Evolutionary conservation across 805 yeast genomes (phyloP), one percentile per base, ranked within the genome.

Genomic region (Yarrowia keelungensis): DNA sequence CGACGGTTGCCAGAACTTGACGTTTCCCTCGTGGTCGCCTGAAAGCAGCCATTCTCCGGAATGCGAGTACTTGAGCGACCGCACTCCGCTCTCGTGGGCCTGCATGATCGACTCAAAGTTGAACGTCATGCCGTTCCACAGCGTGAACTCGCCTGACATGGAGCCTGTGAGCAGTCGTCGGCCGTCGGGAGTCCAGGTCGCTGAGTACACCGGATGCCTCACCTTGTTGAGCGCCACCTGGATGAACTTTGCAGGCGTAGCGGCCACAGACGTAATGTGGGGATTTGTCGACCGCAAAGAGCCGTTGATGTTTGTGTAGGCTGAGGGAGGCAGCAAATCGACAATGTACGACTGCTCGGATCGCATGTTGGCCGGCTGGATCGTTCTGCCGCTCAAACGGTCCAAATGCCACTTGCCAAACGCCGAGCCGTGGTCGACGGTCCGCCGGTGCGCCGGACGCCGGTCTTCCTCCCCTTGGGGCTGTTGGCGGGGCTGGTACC

Each of bases 131-230:
- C 98, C 98, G 77, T 93, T 92, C 98, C 98, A 95, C 56, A 95
- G 81, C 12, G 98, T 93, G 79, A 95, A 93, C 77, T 95, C 99
- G 50, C 99, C 99, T 69, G 91, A 86, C 79, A 90, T 92, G 38
- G 94, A 87, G 0, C 97, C 97, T 7, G 96, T 97, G 36, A 95
- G 82, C 64, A 95, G 81, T 73, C 99, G 81, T 73, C 98, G 83
- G 0, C 97, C 98, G 73, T 92, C 98, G 0, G 98, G 98, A 0
- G 99, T 95, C 97, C 98, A 94, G 76, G 85, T 87, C n/a, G 91
- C 88, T 1, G 93, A 88, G 73, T 91, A 90, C 66, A 93, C 91
- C 2, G 97, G 91, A 79, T 94, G 97, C 75, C 90, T 89, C 11
- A 92, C 91, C 78, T 95, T 95, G 80, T 94, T 95, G 19, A 95